phyloP scores from a whole-genome alignment of 192 early-diverging fungal genomes.

The Backusella morwellensis region DNA sequence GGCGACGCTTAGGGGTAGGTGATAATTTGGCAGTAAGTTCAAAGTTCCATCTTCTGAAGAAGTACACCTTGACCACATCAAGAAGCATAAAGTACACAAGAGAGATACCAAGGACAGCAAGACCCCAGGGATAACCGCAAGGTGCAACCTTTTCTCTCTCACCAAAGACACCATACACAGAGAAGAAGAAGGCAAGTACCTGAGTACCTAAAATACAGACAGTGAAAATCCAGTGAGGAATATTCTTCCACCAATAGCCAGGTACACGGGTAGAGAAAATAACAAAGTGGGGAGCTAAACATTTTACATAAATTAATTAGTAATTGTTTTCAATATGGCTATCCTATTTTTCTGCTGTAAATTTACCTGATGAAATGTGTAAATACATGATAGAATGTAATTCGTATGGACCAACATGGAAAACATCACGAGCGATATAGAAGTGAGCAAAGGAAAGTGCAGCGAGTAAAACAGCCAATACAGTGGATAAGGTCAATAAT shows the following conservation, averaged over 20 bases:
- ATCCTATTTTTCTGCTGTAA: no score
- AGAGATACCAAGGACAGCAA: constrained; percentile 63
- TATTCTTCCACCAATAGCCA: constrained; percentile 77
- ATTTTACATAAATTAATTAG: neutral
- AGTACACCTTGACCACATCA: constrained; percentile 77
- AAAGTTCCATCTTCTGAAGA: constrained; percentile 78
- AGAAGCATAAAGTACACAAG: constrained; percentile 72
- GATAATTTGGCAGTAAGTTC: constrained; percentile 78
- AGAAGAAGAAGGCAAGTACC: constrained; percentile 81
- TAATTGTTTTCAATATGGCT: neutral
- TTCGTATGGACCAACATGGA: constrained; percentile 37
- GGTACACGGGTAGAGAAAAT: constrained; percentile 82
- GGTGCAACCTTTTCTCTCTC: constrained; percentile 37
- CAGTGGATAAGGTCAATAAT: constrained; percentile 74
- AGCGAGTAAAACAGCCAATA: constrained; percentile 77
- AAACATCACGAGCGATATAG: constrained; percentile 71
- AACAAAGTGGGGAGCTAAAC: constrained; percentile 72
- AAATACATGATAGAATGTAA: constrained; percentile 91
- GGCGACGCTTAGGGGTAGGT: constrained; percentile 58
- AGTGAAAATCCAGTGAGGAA: constrained; percentile 68
- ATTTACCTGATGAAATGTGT: constrained; percentile 73
- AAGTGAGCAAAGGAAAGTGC: constrained; percentile 79
- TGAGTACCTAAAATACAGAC: constrained; percentile 74
- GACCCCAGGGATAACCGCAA: constrained; percentile 65
- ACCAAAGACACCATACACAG: constrained; percentile 60